phyloP scores from a whole-genome alignment of 139 green algal genomes.

The Micractinium sp. region DNA sequence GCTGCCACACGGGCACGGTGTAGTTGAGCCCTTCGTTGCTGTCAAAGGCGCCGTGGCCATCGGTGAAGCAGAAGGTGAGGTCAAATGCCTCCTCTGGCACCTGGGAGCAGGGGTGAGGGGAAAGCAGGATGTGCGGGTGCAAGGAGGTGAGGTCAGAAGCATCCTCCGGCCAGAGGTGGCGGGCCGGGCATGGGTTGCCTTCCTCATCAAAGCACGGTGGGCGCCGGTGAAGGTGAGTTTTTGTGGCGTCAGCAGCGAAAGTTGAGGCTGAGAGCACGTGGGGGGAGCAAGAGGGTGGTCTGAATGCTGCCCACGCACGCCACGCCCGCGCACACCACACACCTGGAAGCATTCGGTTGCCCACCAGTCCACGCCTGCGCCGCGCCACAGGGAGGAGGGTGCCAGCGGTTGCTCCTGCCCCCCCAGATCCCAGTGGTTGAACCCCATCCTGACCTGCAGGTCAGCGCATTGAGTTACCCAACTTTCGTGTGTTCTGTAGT shows the following conservation, averaged over 20 bases:
- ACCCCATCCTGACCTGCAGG: slow-evolving; percentile 30
- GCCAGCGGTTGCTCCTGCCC: slow-evolving; percentile 3
- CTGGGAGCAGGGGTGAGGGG: neutral
- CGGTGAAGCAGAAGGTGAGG: slow-evolving; percentile 48
- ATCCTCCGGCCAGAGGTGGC: neutral
- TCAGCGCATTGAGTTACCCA: too few relatives aligned
- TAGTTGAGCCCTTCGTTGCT: slow-evolving; percentile 59
- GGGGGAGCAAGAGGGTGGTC: too few relatives aligned
- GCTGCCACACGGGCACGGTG: slow-evolving; percentile 21
- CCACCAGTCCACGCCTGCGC: slow-evolving; percentile 45
- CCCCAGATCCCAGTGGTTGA: slow-evolving; percentile 33
- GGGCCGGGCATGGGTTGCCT: too few relatives aligned
- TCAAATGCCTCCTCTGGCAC: slow-evolving; percentile 39
- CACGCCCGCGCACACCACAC: neutral
- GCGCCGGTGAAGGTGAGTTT: too few relatives aligned
- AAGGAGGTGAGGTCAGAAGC: neutral
- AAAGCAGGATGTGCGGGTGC: neutral
- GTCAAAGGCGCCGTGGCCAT: slow-evolving; percentile 46
- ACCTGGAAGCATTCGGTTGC: neutral
- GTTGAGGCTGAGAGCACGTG: too few relatives aligned
- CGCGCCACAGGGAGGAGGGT: slow-evolving; percentile 25
- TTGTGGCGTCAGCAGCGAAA: too few relatives aligned
- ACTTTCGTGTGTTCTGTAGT: too few relatives aligned
- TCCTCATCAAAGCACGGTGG: too few relatives aligned
- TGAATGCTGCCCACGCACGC: too few relatives aligned